phyloP scores from a whole-genome alignment of 2,329 filamentous ascomycete genomes.

The Dactylellina leptospora region DNA sequence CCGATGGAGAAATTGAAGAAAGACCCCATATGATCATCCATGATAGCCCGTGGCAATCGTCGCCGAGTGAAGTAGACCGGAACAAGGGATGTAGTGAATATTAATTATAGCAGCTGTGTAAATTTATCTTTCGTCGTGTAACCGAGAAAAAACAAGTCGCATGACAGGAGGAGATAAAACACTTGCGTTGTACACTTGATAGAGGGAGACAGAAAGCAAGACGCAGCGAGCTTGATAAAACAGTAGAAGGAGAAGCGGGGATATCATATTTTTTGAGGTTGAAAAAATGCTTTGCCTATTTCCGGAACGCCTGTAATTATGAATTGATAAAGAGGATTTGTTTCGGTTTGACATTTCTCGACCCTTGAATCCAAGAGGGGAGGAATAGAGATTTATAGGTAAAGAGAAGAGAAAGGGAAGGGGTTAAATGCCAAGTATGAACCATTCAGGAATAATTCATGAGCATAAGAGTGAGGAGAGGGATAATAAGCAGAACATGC shows the following conservation, averaged over 20 bases:
- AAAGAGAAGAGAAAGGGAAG: background rate
- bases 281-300: slow-evolving; percentile 44
- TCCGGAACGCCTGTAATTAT: slow-evolving; percentile 39
- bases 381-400: slow-evolving; percentile 1
- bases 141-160: background rate
- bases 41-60: too few relatives aligned
- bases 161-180: background rate
- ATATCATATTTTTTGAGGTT: slow-evolving; percentile 38
- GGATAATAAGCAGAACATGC: background rate
- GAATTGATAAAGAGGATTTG: slow-evolving; percentile 28
- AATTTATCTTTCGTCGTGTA: slow-evolving; percentile 8
- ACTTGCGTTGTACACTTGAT: slow-evolving; percentile 32
- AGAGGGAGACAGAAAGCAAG: background rate
- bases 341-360: slow-evolving; percentile 1
- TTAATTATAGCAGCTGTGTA: slow-evolving; percentile 11
- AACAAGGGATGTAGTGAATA: background rate
- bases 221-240: background rate
- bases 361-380: background rate
- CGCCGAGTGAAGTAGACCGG: too few relatives aligned
- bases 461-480: background rate
- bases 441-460: slow-evolving; percentile 4
- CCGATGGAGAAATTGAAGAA: too few relatives aligned
- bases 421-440: slow-evolving; percentile 54
- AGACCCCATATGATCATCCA: too few relatives aligned
- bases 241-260: slow-evolving; percentile 11